Conservation (phyloP, 2,329 filamentous ascomycete species). For the Xylaria digitata region DNA sequence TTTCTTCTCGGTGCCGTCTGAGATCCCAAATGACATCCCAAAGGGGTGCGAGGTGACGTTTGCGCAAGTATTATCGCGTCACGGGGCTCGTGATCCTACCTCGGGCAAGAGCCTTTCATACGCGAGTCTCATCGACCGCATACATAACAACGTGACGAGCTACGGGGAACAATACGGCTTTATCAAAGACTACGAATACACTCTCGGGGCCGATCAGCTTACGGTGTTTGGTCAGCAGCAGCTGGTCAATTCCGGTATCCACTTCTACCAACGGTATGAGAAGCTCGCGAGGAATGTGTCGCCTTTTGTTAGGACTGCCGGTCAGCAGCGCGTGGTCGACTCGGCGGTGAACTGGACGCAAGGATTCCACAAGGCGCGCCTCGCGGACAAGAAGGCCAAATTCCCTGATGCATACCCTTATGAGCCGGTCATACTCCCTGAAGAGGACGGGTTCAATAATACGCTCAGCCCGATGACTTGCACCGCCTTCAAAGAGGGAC, state of each 20-base stretch:
- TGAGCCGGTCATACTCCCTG: conserved; percentile 74
- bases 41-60: conserved; percentile 79
- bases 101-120: conserved; percentile 73
- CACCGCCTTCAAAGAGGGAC: conserved; percentile 73
- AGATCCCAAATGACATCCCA: conserved; percentile 70
- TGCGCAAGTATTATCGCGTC: conserved; percentile 82
- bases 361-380: conserved; percentile 74
- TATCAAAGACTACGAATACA: conserved; percentile 76
- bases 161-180: conserved; percentile 76
- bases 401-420: conserved; percentile 60
- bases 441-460: conserved; percentile 77
- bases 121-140: conserved; percentile 69
- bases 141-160: conserved; percentile 67
- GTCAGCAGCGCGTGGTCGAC: conserved; percentile 75
- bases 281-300: conserved; percentile 65
- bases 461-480: conserved; percentile 82
- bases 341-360: conserved; percentile 81
- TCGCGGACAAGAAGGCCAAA: conserved; percentile 55
- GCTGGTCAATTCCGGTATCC: conserved; percentile 78
- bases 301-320: conserved; percentile 79
- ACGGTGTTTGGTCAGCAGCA: conserved; percentile 75
- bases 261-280: conserved; percentile 80
- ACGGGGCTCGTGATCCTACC: conserved; percentile 87
- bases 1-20: conserved; percentile 79
- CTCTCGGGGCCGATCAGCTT: conserved; percentile 75